These are phyloP conservation scores for Tulasnella sp. DNA, from an alignment of 768 basidiomycete species.

Conservation along the genomic window DNA sequence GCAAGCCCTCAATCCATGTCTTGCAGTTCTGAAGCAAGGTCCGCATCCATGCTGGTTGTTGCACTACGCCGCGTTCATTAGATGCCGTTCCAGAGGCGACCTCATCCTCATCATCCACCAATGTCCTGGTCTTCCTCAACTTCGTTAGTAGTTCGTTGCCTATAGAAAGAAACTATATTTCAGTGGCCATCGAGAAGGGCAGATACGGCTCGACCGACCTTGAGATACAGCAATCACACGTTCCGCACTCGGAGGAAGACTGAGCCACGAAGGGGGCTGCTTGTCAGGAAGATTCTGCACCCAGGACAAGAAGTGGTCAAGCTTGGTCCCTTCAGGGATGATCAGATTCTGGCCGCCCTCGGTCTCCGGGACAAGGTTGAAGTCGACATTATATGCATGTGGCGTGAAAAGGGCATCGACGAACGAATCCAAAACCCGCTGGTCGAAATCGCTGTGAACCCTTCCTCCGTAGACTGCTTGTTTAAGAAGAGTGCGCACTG, in stretches of 20 bases:
- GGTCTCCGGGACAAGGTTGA: constrained; percentile 63
- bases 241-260: constrained; percentile 87
- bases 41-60: constrained; percentile 95
- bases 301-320: constrained; percentile 88
- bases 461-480: constrained; percentile 94
- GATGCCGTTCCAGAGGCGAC: constrained; percentile 44
- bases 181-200: neutral
- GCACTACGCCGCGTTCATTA: constrained; percentile 41
- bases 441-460: constrained; percentile 92
- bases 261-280: constrained; percentile 91
- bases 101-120: constrained; percentile 79
- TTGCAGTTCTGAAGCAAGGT: constrained; percentile 68
- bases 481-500: constrained; percentile 86
- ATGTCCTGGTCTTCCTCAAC: constrained; percentile 85
- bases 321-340: constrained; percentile 85
- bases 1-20: constrained; percentile 74
- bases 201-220: constrained; percentile 43
- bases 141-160: constrained; percentile 78
- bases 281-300: constrained; percentile 81
- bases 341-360: constrained; percentile 49
- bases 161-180: constrained; percentile 29
- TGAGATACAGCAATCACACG: constrained; percentile 84
- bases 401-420: constrained; percentile 86
- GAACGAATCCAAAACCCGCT: constrained; percentile 84
- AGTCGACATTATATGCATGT: constrained; percentile 86